Evolutionary conservation across 2,329 filamentous ascomycete species (phyloP).

Genomic region (Clarireedia monteithiana): DNA sequence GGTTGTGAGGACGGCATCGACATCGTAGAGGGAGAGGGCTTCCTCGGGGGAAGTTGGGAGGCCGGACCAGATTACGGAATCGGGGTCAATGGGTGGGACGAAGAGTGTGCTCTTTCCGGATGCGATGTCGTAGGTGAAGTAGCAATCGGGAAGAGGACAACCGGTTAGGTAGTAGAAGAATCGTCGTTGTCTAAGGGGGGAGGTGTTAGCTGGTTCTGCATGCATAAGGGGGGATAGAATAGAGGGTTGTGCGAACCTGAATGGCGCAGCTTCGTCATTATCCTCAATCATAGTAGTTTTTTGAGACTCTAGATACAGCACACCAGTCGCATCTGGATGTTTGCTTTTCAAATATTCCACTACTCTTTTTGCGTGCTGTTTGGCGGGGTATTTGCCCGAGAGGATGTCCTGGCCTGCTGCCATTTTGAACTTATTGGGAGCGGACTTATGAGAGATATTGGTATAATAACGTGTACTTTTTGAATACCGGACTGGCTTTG

Average conservation of each 20-base stretch:
- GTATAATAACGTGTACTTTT: background rate
- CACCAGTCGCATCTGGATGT: conserved; percentile 56
- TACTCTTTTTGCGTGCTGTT: conserved; percentile 79
- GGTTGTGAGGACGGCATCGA: conserved; percentile 68
- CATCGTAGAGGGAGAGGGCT: conserved; percentile 68
- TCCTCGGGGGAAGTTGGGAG: conserved; percentile 71
- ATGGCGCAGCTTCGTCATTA: conserved; percentile 74
- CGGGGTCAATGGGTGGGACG: conserved; percentile 82
- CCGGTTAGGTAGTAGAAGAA: conserved; percentile 95
- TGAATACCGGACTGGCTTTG: background rate
- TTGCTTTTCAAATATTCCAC: conserved; percentile 66
- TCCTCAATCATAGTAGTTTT: conserved; percentile 79
- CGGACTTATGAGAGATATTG: background rate
- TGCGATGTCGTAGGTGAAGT: conserved; percentile 72
- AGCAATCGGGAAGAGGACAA: conserved; percentile 70
- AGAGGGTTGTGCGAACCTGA: conserved; percentile 47
- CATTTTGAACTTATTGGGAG: background rate
- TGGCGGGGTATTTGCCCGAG: conserved; percentile 69
- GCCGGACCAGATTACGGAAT: conserved; percentile 88
- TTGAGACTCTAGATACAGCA: conserved; percentile 84
- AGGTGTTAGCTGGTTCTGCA: conserved; percentile 5
- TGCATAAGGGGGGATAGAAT: background rate
- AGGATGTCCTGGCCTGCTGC: conserved; percentile 33
- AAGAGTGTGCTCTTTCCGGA: conserved; percentile 72
- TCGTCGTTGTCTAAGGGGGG: conserved; percentile 62